phyloP scores from a whole-genome alignment of 1,284 basidiomycete species.

The Microbotryum intermedium region DNA sequence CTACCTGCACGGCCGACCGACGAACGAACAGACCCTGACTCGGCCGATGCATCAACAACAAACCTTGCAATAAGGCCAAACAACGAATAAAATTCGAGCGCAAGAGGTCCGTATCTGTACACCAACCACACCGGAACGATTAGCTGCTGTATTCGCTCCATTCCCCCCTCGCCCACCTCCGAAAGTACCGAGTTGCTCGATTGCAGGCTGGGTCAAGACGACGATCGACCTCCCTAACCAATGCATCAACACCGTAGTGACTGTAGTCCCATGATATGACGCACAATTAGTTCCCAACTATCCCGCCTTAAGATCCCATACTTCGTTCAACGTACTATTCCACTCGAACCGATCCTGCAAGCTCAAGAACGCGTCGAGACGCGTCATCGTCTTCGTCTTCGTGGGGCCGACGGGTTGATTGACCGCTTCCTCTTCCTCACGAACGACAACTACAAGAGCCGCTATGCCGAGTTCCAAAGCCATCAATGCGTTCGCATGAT shows the following conservation, averaged over 20 bases:
- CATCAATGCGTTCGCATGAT: constrained; percentile 7
- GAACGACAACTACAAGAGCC: constrained; percentile 6
- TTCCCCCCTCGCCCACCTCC: too few relatives aligned
- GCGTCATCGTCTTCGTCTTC: background rate
- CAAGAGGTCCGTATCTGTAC: constrained; percentile 43
- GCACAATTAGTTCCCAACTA: too few relatives aligned
- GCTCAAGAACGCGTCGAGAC: constrained; percentile 50
- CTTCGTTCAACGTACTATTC: constrained; percentile 50
- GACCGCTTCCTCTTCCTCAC: too few relatives aligned
- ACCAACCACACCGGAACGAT: too few relatives aligned
- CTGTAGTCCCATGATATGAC: constrained; percentile 5
- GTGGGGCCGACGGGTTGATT: too few relatives aligned
- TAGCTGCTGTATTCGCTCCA: too few relatives aligned
- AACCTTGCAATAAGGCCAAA: constrained; percentile 65
- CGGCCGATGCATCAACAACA: constrained; percentile 58
- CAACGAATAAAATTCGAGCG: constrained; percentile 40
- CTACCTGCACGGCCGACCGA: constrained; percentile 60
- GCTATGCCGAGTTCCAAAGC: constrained; percentile 14
- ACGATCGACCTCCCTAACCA: constrained; percentile 19
- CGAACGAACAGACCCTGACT: constrained; percentile 65
- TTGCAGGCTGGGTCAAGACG: background rate
- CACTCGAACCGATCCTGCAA: constrained; percentile 66
- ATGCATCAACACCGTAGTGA: constrained; percentile 13
- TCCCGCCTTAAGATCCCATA: background rate
- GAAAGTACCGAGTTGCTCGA: constrained; percentile 1